Evolutionary conservation across 345 rosid genomes (phyloP).

Genomic region (Dipteronia dyeriana): DNA sequence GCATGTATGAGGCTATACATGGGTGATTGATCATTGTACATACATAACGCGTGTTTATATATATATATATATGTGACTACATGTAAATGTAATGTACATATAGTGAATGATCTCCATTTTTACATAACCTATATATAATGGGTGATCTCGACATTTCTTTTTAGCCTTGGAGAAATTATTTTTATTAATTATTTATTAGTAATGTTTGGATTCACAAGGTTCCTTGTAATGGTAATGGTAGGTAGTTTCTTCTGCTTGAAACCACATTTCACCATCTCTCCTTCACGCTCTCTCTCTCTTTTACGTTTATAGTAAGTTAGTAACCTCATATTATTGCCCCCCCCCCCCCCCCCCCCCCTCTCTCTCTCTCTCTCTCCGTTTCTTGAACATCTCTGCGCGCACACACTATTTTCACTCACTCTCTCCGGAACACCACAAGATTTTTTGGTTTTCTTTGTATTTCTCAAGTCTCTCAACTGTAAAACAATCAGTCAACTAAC

Average conservation of each 20-base stretch:
- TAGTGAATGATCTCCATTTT: too few species aligned
- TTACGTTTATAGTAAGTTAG: conserved; percentile 19
- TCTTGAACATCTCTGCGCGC: neutral
- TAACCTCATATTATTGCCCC: conserved; percentile 10
- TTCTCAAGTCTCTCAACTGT: neutral
- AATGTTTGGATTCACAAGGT: neutral
- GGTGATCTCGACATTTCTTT: too few species aligned
- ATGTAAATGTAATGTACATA: too few species aligned
- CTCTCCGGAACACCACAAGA: neutral
- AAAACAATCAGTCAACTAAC: neutral
- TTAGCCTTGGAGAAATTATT: too few species aligned
- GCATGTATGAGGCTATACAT: too few species aligned
- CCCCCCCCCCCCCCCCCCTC: too few species aligned
- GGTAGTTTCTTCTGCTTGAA: conserved; percentile 32
- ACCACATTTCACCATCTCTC: conserved; percentile 5
- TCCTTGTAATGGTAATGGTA: neutral
- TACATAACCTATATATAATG: too few species aligned
- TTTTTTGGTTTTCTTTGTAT: neutral
- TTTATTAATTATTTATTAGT: neutral
- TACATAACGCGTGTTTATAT: too few species aligned
- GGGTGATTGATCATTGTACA: too few species aligned
- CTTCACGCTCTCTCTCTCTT: neutral
- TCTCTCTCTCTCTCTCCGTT: neutral
- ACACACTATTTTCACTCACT: neutral
- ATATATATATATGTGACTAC: too few species aligned